These are phyloP conservation scores for Pelargonium myrrhifolium DNA, from an alignment of 441 rosid species.

Conservation along the genomic window DNA sequence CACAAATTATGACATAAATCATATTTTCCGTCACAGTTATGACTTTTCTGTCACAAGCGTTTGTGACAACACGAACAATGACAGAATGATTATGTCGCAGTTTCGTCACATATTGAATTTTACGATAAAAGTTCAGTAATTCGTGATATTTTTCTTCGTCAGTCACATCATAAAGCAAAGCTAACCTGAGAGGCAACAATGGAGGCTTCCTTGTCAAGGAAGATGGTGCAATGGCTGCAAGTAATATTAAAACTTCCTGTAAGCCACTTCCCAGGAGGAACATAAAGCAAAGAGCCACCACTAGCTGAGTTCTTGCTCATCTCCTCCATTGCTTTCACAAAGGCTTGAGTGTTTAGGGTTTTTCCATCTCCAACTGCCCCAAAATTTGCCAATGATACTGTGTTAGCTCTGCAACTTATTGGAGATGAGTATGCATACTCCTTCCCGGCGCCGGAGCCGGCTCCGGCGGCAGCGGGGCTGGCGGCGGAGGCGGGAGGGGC, in stretches of 20 bases:
- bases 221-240: not conserved
- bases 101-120: no score
- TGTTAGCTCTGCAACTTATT: not conserved
- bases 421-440: not conserved
- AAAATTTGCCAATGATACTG: slow-evolving; percentile 1
- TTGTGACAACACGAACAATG: no score
- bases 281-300: slow-evolving; percentile 1
- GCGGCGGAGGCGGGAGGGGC: no score
- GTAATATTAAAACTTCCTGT: not conserved
- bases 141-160: no score
- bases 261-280: slow-evolving; percentile 2
- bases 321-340: not conserved
- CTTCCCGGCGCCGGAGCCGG: not conserved
- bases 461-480: no score
- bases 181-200: not conserved
- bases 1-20: no score
- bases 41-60: no score
- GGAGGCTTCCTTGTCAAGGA: not conserved
- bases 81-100: no score
- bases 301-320: not conserved
- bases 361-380: slow-evolving; percentile 2
- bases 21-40: no score
- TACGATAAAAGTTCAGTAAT: no score
- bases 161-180: no score
- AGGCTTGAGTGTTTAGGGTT: not conserved